Evolutionary conservation across 176 grass and related monocot genomes (phyloP), one percentile per base, ranked within the genome.

Genomic region (Phyllostachys edulis): DNA sequence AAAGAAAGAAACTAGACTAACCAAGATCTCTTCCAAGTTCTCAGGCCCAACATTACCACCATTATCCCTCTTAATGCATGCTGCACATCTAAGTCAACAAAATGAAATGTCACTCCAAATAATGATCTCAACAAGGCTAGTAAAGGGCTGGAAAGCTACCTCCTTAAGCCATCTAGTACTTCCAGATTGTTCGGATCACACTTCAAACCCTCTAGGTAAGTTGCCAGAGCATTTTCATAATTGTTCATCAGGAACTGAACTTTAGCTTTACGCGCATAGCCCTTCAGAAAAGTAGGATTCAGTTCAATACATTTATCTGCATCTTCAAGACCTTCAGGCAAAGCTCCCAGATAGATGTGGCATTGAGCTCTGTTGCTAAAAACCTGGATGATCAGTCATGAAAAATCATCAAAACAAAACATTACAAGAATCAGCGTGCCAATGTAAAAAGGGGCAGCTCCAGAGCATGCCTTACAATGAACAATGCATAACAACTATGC

Each of bases 321-420:
- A 81, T 93, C 91, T 59, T 85, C 74, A n/a, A 93, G 71, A 82
- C 81, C 85, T 85, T 85, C 66, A 82, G 87, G 54, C 10, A 90
- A 81, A 55, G 68, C 78, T 69, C 88, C 87, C 16, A 93, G 51
- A 62, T 82, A 69, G 23, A 86, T 93, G 71, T 87, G 69, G 26
- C 85, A 90, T 74, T 89, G 87, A 81, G 91, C 84, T 71, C 87
- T 84, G 41, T 90, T 92, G 65, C 87, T 90, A 37, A 84, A 92
- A 5, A 77, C 57, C 91, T 92, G 71, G 63, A 65, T 18, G 42
- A 89, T 73, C 21, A 51, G 39, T 29, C 3, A 49, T 41, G 13
- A 63, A 18, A 51, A 62, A 18, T 5, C 24, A 74, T 42, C 0
- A 85, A 75, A 74, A 39, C 0, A 60, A 80, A 82, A 76, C 59